Percentiles rank a stretch among this genome's conserved stretches.
phyloP scores from a whole-genome alignment of 106 monocot genomes.

The Dendrobium huoshanense region DNA sequence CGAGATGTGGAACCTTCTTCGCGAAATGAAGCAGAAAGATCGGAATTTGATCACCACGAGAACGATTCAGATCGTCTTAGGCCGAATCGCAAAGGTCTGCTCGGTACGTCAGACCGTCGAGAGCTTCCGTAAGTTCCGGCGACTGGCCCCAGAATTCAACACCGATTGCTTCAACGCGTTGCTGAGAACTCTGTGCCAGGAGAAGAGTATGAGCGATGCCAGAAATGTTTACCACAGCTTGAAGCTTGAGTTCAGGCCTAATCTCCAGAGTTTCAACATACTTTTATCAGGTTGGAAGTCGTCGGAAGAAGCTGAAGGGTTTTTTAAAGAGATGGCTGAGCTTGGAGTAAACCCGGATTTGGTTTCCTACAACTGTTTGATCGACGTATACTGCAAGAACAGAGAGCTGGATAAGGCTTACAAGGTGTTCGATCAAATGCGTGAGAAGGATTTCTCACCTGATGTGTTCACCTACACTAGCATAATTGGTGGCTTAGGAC shows the following conservation, averaged over 20 bases:
- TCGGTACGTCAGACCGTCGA: slow-evolving; percentile 69
- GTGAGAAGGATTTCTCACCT: slow-evolving; percentile 46
- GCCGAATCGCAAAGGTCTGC: slow-evolving; percentile 71
- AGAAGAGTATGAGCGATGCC: slow-evolving; percentile 79
- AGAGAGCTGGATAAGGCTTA: slow-evolving; percentile 40
- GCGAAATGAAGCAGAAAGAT: slow-evolving; percentile 28
- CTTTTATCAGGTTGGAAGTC: slow-evolving; percentile 76
- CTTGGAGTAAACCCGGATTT: slow-evolving; percentile 56
- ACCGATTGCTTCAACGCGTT: slow-evolving; percentile 69
- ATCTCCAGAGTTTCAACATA: slow-evolving; percentile 69
- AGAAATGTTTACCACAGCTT: slow-evolving; percentile 64
- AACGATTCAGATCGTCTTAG: slow-evolving; percentile 55
- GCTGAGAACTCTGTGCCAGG: slow-evolving; percentile 68
- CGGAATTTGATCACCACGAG: slow-evolving; percentile 35
- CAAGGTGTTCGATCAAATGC: slow-evolving; percentile 27
- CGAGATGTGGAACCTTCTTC: slow-evolving; percentile 36
- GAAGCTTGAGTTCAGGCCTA: slow-evolving; percentile 63
- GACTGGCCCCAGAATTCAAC: slow-evolving; percentile 22
- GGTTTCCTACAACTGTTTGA: slow-evolving; percentile 74
- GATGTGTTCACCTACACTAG: slow-evolving; percentile 77
- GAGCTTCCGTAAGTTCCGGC: slow-evolving; percentile 49
- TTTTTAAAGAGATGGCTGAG: slow-evolving; percentile 65
- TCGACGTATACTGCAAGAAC: slow-evolving; percentile 83
- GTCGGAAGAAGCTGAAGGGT: slow-evolving; percentile 57
- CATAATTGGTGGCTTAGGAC: slow-evolving; percentile 75